Evolutionary conservation across 2,329 filamentous ascomycete species (phyloP).

Genomic region (Xylaria sp.): DNA sequence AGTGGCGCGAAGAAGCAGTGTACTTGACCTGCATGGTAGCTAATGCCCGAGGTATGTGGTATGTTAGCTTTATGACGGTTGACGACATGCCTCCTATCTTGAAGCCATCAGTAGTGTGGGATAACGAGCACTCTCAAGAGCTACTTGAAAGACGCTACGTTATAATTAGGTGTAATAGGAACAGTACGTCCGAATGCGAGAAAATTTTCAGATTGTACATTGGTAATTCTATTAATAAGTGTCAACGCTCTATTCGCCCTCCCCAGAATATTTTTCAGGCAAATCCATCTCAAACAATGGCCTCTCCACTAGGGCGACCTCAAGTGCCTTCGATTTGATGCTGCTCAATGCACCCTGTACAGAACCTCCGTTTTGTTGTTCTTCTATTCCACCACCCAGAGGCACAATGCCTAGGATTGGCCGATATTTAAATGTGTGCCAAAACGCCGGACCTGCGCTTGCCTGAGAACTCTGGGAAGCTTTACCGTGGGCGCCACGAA

Average conservation of each 20-base stretch:
- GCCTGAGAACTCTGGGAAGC: conserved; percentile 40
- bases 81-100: not conserved
- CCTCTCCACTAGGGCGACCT: conserved; percentile 89
- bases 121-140: not conserved
- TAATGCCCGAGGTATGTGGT: not conserved
- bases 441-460: conserved; percentile 58
- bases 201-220: conserved; percentile 4
- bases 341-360: conserved; percentile 25
- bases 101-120: not conserved
- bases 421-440: conserved; percentile 92
- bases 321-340: conserved; percentile 60
- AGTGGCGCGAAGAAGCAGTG: not conserved
- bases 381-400: conserved; percentile 52
- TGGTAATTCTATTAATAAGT: conserved; percentile 6
- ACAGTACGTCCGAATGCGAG: not conserved
- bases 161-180: not conserved
- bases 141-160: not conserved
- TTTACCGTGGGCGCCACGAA: conserved; percentile 47
- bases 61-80: not conserved
- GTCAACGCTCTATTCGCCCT: conserved; percentile 56
- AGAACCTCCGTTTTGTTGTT: conserved; percentile 40
- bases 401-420: conserved; percentile 82
- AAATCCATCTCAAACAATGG: conserved; percentile 85
- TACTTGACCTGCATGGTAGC: not conserved
- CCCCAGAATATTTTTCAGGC: conserved; percentile 74